A percentile compares a stretch with the other conserved stretches of the same genome.
phyloP scores from a whole-genome alignment of 2,329 filamentous ascomycete species.

The Neurospora sp. region DNA sequence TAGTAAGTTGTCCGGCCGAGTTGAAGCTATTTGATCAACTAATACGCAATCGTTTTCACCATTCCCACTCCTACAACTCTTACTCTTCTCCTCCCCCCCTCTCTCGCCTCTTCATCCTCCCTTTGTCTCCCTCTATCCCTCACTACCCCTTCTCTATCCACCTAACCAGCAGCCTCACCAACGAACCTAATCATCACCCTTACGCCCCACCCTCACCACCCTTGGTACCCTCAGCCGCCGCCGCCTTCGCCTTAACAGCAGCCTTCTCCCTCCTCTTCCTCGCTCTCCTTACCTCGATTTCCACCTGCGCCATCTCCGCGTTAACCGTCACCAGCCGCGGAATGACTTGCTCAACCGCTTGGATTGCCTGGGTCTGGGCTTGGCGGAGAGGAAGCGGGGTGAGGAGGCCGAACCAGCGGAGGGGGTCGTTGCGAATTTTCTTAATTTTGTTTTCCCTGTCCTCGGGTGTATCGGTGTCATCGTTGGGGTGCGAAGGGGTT shows the following conservation, averaged over 20 bases:
- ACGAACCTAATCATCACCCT: not conserved
- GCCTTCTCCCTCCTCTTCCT: slow-evolving; percentile 45
- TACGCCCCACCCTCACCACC: not conserved
- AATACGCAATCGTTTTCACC: not conserved
- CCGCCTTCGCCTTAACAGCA: slow-evolving; percentile 23
- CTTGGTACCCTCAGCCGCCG: no score
- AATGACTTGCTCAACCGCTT: slow-evolving; percentile 47
- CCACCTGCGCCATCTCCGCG: slow-evolving; percentile 52
- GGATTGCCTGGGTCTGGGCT: slow-evolving; percentile 50
- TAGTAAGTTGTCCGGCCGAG: not conserved
- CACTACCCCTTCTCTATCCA: not conserved
- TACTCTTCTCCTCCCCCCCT: not conserved
- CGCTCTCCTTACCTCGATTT: slow-evolving; percentile 58
- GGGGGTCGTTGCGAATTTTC: slow-evolving; percentile 37
- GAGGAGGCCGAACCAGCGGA: slow-evolving; percentile 47
- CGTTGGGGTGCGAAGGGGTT: no score
- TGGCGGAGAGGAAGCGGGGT: slow-evolving; percentile 41
- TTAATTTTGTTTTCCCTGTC: slow-evolving; percentile 3
- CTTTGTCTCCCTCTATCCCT: no score
- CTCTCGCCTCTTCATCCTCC: not conserved
- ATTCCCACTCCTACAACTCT: not conserved
- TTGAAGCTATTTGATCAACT: not conserved
- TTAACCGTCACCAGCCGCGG: slow-evolving; percentile 47
- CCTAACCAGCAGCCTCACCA: no score
- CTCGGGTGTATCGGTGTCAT: not conserved